These are phyloP conservation scores for Colletotrichum sp. DNA, from an alignment of 2,329 filamentous ascomycete species.

Conservation along the genomic window DNA sequence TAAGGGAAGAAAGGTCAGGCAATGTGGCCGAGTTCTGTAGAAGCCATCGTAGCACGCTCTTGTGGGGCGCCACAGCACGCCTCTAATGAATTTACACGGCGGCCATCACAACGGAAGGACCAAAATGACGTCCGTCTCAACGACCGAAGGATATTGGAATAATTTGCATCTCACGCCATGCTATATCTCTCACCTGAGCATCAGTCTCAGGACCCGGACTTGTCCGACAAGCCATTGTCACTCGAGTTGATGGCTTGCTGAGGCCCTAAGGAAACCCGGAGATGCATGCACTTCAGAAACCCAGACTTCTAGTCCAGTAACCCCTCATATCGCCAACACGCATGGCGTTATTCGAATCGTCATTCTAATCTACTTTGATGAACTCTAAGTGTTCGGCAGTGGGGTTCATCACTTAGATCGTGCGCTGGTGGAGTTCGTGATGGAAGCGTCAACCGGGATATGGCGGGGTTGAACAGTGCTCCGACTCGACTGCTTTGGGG, in stretches of 20 bases:
- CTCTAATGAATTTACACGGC: not conserved
- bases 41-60: not conserved
- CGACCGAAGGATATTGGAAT: not conserved
- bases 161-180: not conserved
- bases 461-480: not conserved
- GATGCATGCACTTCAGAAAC: not conserved
- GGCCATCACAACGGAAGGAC: not conserved
- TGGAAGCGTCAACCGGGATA: not conserved
- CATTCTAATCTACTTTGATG: not conserved
- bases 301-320: not conserved
- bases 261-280: not conserved
- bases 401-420: not conserved
- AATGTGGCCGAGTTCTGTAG: not conserved
- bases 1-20: not conserved
- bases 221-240: not conserved
- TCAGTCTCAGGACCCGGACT: not conserved
- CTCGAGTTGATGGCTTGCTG: not conserved
- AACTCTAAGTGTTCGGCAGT: not conserved
- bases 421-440: not conserved
- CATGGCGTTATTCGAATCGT: not conserved
- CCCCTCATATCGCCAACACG: not conserved
- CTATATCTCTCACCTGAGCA: not conserved
- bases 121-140: not conserved
- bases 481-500: not conserved
- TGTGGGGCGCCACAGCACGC: not conserved